Evolutionary conservation across 495 filamentous ascomycete genomes (phyloP), one percentile per base, ranked within the genome.

Genomic region (Penicillium paradoxum): DNA sequence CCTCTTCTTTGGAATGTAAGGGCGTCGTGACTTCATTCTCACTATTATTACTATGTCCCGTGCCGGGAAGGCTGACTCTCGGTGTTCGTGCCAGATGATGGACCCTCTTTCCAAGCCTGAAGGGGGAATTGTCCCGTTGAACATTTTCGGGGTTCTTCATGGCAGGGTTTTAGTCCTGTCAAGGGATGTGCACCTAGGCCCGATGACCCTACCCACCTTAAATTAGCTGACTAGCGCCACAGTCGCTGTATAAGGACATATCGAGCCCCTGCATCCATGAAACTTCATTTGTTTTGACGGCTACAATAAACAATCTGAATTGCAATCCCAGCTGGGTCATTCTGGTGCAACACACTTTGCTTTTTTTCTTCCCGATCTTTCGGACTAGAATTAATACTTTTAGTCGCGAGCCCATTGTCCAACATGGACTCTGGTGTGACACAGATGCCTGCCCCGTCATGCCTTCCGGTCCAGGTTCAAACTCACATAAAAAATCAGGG

Each of bases 1-100:
- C 45, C 53, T 52, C 49, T 47, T 29, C 29, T 54, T n/a, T 52
- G 63, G 63, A 62, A 66, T 66, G 63, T 58, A 66, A 66, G 63
- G 63, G 64, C 51, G 39, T 25, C 32, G 50, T 53, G 49, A 62
- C 50, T 49, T 58, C 60, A 66, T 62, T 64, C 63, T 62, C 49
- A 42, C 48, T 64, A 64, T 64, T 62, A 61, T 62, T 55, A 42
- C 46, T 41, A 25, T 60, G 60, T 55, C 57, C 60, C 63, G 63
- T 66, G 63, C 60, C 63, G 54, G 43, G 15, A 34, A 38, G 51
- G 37, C 40, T 57, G 55, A 58, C 51, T 29, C 41, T 29, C 21
- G 21, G 27, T 19, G 40, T 52, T 60, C 53, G 55, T 66, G 55
- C 57, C 44, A 42, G 41, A 54, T 27, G 32, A 36, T 27, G 49